Base-by-base conservation (phyloP, 768 basidiomycete genomes). In the Boletus rubroflammeus region DNA sequence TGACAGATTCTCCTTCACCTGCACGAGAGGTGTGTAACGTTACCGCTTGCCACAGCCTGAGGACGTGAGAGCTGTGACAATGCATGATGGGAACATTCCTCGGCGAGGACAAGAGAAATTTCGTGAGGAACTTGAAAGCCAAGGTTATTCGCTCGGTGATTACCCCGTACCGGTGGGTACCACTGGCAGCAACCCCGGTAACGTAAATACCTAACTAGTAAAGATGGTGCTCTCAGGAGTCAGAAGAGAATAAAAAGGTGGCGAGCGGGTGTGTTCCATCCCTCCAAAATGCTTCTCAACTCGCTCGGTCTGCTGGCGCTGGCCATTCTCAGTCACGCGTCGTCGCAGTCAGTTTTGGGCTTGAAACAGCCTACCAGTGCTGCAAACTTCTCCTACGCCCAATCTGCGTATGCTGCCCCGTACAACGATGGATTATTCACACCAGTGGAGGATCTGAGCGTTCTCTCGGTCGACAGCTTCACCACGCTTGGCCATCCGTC, bases 401-500 rank as follows among this genome's bases (percentile, higher is more conserved):
- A 31, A 19, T 32, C 25, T 11, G 32, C 51, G 17, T 51, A 52
- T 34, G 34, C 50, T 23, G 57, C 48, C 6, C 32, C 61, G 5
- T 57, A 50, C 39, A 57, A 65, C 28, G 56, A 63, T 17, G 68
- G 60, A n/a, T 35, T 66, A 14, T 70, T 73, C 59, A 64, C 61
- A 2, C 67, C 73, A 58, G 28, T 69, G 2, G 72, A 64, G 47
- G 58, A 69, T 15, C 51, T 72, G 35, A 46, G 56, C 36, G 21
- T 50, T 3, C 58, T 69, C n/a, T 67, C 71, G 2, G 62, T 62
- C 23, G 54, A 63, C 3, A 53, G 60, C 15, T 80, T 75, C 59
- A 73, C 72, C 3, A 64, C 64, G 2, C 59, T 81, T 32, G 48
- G 55, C 14, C 77, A 80, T 41, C 76, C 76, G 3, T 58, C 62